Base-by-base conservation (phyloP, 73 alveolate species). In the Uronychia binucleata region DNA sequence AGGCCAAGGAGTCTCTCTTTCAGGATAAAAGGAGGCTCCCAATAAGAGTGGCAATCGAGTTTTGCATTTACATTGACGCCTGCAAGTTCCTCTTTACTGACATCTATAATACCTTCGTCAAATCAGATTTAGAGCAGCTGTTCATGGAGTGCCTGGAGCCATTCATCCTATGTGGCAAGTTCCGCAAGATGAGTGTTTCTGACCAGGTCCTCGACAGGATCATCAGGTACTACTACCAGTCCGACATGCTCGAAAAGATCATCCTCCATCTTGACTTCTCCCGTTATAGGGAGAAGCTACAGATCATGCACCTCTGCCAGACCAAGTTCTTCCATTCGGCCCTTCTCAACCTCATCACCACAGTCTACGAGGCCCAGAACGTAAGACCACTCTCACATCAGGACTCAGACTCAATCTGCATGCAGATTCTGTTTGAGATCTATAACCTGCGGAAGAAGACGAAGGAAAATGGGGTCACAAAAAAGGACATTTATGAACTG, bases 121-220 rank as follows among this genome's bases (percentile, higher is more conserved):
- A 86, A 1, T 80, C 58, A 30, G 28, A 77, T n/a, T 30, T 86
- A 30, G 92, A 86, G n/a, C 75, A n/a, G 14, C 76, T 78, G 19
- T 86, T 86, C 75, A 59, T 86, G 35, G 79, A 86, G 28, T 85
- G 78, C 76, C 77, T 86, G n/a, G 87, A 86, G 34, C 92, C 92
- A 1, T 86, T 78, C 81, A 86, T 86, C 31, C 57, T 86, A 83
- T 78, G 86, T 57, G 92, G 92, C 11, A 77, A 31, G 30, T 78
- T 86, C 83, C 74, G 32, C 14, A 80, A 86, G 31, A 76, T 78
- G 87, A 81, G 78, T 19, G 57, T 86, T 14, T 77, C 87, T 1
- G 74, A 78, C 28, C 83, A 86, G 32, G 87, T 86, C 58, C 33
- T 46, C 28, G 67, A 86, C 28, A 75, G 78, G 30, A 77, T 86